These are phyloP conservation scores for Pichia sp. DNA, from an alignment of 1,139 yeast species.

Conservation along the genomic window DNA sequence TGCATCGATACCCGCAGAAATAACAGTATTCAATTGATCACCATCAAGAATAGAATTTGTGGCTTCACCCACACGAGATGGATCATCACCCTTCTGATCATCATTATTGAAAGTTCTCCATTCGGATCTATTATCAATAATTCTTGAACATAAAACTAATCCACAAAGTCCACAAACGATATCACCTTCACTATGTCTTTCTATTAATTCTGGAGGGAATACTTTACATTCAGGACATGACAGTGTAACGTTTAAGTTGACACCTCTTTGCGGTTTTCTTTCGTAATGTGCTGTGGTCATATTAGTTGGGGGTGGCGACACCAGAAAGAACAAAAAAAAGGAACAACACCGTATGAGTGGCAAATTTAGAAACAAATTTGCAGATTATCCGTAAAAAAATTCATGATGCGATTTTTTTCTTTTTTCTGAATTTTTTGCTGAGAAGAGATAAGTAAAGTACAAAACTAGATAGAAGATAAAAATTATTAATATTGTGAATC, in stretches of 20 bases:
- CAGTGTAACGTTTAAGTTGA: constrained; percentile 76
- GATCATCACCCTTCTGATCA: constrained; percentile 97
- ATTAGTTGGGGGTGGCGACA: neutral
- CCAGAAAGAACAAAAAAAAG: neutral
- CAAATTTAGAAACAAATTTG: neutral
- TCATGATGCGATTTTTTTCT: neutral
- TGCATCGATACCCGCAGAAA: constrained; percentile 77
- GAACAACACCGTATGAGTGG: neutral
- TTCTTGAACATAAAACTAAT: constrained; percentile 81
- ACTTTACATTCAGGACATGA: constrained; percentile 96
- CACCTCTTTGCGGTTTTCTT: constrained; percentile 22
- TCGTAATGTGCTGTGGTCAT: constrained; percentile 9
- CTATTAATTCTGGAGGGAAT: constrained; percentile 91
- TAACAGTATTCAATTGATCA: constrained; percentile 87
- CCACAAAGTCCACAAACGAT: constrained; percentile 98
- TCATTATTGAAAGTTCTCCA: constrained; percentile 98
- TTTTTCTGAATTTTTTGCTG: neutral
- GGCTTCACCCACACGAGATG: constrained; percentile 99
- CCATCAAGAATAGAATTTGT: constrained; percentile 91
- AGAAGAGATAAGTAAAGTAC: neutral
- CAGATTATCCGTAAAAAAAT: neutral
- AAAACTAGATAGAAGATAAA: neutral
- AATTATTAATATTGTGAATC: neutral
- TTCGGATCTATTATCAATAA: constrained; percentile 93
- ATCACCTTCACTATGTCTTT: constrained; percentile 94